Percentiles rank a stretch among this genome's conserved stretches.
These are phyloP conservation scores for Xylaria scruposa DNA, from an alignment of 495 filamentous ascomycete genomes.

Conservation along the genomic window DNA sequence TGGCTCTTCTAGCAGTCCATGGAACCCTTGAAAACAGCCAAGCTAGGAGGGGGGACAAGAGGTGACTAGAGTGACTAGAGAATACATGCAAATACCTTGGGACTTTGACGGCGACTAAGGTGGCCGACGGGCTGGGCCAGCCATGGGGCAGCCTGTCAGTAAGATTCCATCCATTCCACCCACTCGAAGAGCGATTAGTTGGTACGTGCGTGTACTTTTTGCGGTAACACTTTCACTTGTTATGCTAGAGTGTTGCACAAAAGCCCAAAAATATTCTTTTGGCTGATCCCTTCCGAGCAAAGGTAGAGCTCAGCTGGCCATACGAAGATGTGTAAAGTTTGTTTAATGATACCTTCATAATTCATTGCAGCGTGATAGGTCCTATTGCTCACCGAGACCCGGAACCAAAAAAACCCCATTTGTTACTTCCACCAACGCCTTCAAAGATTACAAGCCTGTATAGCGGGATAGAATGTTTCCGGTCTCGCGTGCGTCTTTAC, in stretches of 20 bases:
- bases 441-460: background rate
- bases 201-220: background rate
- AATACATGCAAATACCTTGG: constrained; percentile 24
- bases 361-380: background rate
- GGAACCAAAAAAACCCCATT: background rate
- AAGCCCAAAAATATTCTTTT: constrained; percentile 15
- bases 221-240: background rate
- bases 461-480: background rate
- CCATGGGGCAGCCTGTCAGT: constrained; percentile 11
- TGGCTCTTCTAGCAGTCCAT: constrained; percentile 13
- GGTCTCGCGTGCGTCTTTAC: background rate
- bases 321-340: background rate
- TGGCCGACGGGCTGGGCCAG: constrained; percentile 10
- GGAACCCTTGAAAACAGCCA: constrained; percentile 6
- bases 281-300: constrained; percentile 16
- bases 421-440: background rate
- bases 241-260: constrained; percentile 21
- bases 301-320: background rate
- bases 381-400: background rate
- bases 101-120: constrained; percentile 10
- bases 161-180: constrained; percentile 18
- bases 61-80: constrained; percentile 18
- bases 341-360: background rate
- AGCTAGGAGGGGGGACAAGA: constrained; percentile 7
- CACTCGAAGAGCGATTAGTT: constrained; percentile 8